phyloP scores from a whole-genome alignment of 768 basidiomycete genomes.

The Xerocomellus dryophilus region DNA sequence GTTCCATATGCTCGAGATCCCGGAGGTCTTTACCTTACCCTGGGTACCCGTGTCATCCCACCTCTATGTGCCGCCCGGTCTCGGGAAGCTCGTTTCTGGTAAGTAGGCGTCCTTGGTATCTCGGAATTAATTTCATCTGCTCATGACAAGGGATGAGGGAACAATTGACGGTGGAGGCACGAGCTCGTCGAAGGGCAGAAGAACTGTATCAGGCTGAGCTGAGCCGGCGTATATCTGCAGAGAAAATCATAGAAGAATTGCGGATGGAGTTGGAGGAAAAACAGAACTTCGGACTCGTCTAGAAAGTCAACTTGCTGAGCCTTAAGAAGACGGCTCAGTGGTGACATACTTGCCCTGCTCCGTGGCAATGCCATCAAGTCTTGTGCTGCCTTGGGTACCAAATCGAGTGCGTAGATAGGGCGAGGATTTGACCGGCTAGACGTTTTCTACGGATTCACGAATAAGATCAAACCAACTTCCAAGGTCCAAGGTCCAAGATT shows the following conservation, averaged over 20 bases:
- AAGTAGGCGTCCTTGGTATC: slow-evolving; percentile 4
- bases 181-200: slow-evolving; percentile 36
- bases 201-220: slow-evolving; percentile 31
- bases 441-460: too few species aligned
- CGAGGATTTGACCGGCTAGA: too few species aligned
- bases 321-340: not conserved
- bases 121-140: not conserved
- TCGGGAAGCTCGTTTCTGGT: slow-evolving; percentile 37
- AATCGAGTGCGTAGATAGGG: too few species aligned
- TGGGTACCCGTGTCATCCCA: slow-evolving; percentile 31
- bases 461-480: not conserved
- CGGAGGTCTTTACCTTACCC: slow-evolving; percentile 33
- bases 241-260: slow-evolving; percentile 22
- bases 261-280: slow-evolving; percentile 7
- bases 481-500: not conserved
- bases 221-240: slow-evolving; percentile 30
- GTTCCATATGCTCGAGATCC: slow-evolving; percentile 36
- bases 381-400: not conserved
- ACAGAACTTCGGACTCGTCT: not conserved
- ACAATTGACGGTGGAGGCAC: slow-evolving; percentile 30
- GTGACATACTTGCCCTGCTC: not conserved
- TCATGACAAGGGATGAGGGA: slow-evolving; percentile 31
- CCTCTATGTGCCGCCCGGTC: slow-evolving; percentile 36
- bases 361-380: not conserved
- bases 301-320: not conserved